Evolutionary conservation across 306 rosid species (phyloP).

Genomic region (Prunus mongolica): DNA sequence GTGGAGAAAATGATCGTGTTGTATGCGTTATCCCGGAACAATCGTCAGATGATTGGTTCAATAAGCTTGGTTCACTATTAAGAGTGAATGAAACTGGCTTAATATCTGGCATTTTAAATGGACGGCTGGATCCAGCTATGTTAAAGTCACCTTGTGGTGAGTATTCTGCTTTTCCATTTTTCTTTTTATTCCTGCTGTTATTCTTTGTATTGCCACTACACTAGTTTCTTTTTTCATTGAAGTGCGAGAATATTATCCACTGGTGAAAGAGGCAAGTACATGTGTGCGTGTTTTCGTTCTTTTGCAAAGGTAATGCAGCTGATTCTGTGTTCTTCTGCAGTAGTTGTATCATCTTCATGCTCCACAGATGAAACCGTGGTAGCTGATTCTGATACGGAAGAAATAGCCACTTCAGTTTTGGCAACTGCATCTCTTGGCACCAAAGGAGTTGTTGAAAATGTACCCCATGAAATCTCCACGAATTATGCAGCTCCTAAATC

Average conservation of each 20-base stretch:
- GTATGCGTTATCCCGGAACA: slow-evolving; percentile 68
- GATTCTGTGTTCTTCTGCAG: slow-evolving; percentile 45
- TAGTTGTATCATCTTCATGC: slow-evolving; percentile 77
- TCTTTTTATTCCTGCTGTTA: too few relatives aligned
- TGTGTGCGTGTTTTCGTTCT: neutral
- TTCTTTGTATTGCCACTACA: too few relatives aligned
- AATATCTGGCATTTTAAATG: slow-evolving; percentile 63
- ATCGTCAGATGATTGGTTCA: slow-evolving; percentile 31
- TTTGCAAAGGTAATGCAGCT: slow-evolving; percentile 11
- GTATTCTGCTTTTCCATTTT: slow-evolving; percentile 6
- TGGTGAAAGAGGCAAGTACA: neutral
- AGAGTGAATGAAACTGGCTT: slow-evolving; percentile 59
- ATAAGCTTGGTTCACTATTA: slow-evolving; percentile 47
- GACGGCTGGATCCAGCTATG: slow-evolving; percentile 59
- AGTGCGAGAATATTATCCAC: neutral
- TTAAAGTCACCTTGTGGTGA: slow-evolving; percentile 71
- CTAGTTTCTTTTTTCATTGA: slow-evolving; percentile 1
- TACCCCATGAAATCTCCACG: slow-evolving; percentile 10
- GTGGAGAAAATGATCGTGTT: slow-evolving; percentile 50
- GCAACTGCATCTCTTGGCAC: slow-evolving; percentile 27
- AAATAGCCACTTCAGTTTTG: slow-evolving; percentile 53
- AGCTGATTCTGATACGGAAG: slow-evolving; percentile 83
- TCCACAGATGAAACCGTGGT: slow-evolving; percentile 87
- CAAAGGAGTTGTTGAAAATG: slow-evolving; percentile 24
- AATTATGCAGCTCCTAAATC: slow-evolving; percentile 17